Percentiles rank a stretch among this genome's conserved stretches.
Conservation (phyloP, 2,329 filamentous ascomycete species). For the Paramyrothecium sp. region DNA sequence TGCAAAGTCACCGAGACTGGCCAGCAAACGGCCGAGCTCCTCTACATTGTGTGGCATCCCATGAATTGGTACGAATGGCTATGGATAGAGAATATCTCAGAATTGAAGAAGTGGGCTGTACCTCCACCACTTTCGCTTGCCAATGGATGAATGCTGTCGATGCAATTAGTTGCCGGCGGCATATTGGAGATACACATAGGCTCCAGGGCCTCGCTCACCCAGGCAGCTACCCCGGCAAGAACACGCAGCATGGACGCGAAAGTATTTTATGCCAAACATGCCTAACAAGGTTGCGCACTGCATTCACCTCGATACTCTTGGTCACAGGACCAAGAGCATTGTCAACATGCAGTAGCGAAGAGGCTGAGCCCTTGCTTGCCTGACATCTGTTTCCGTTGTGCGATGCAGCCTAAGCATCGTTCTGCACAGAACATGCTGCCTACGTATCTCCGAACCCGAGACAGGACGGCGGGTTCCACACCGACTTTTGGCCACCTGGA, state of each 20-base stretch:
- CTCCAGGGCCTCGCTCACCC: not conserved
- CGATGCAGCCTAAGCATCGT: not conserved
- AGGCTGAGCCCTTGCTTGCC: not conserved
- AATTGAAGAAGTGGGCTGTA: too few species aligned
- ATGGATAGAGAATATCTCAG: too few species aligned
- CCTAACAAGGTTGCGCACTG: not conserved
- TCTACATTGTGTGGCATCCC: too few species aligned
- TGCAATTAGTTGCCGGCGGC: not conserved
- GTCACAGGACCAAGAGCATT: not conserved
- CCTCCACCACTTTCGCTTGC: too few species aligned
- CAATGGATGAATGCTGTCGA: too few species aligned
- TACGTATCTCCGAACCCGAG: not conserved
- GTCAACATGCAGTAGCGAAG: not conserved
- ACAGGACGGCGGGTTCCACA: not conserved
- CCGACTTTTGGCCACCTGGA: not conserved
- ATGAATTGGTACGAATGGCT: too few species aligned
- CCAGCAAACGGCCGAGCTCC: too few species aligned
- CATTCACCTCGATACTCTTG: not conserved
- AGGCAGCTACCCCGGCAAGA: not conserved
- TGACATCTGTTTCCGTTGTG: not conserved
- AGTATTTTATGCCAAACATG: not conserved
- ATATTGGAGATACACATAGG: not conserved
- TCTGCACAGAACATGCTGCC: not conserved
- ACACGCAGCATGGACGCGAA: not conserved
- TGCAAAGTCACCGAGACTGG: too few species aligned